Evolutionary conservation across 768 basidiomycete species (phyloP), one percentile per base, ranked within the genome.

Genomic region (Pulveroboletus sp.): DNA sequence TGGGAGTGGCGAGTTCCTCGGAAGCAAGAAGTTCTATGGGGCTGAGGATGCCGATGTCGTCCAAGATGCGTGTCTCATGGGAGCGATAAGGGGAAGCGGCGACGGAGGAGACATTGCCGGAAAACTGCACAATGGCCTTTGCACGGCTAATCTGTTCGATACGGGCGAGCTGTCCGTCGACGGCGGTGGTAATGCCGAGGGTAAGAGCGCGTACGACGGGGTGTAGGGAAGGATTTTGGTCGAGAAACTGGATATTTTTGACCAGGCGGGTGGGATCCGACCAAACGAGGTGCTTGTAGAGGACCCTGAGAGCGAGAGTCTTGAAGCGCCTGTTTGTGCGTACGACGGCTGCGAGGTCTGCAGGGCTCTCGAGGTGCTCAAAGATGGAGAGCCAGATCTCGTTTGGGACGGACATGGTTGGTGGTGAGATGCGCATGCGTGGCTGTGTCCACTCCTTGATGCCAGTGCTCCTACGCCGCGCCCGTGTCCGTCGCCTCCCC

Each of bases 381-480:
- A 73, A 73, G 26, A 73, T 65, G 45, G 54, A 52, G 56, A 73
- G 57, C 72, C 72, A 73, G 2, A 73, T 58, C 34, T 73, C 73
- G 35, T 62, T 65, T 2, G 73, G 73, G 26, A 73, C 46, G 23
- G 47, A n/a, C 57, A 62, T 62, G 38, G 23, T n/a, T 45, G 42
- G 39, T 49, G 30, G 35, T 40, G 6, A 20, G 27, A 6, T 12
- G 27, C 27, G 27, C 6, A 29, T 12, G 27, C 12, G 6, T 6
- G 12, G 6, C 12, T 12, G 27, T 6, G 27, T 12, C 12, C 27
- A 6, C 27, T 29, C 12, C 27, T 29, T 12, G 27, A 29, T n/a
- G n/a, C 27, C 27, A 29, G 27, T 29, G 6, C 27, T 12, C 27
- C 27, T 29, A 6, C 27, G n/a, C 19, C 41, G 6, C 14, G 22